Conservation (phyloP, 2,329 filamentous ascomycete species). For the Trichophyton verrucosum region DNA sequence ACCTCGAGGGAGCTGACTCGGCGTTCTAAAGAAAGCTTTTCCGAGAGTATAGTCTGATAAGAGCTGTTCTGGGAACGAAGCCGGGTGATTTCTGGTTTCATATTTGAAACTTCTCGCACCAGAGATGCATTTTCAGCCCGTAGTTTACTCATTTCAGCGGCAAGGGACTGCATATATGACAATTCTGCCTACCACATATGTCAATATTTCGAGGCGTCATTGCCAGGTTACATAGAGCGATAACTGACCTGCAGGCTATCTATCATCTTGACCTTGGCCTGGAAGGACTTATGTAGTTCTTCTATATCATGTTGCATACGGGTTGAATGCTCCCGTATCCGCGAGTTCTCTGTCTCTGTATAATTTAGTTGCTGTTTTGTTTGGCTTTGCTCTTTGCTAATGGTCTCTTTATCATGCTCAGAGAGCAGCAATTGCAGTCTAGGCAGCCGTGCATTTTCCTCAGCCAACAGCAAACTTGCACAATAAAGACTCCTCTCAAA, state of each 20-base stretch:
- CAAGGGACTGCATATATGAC: constrained; percentile 52
- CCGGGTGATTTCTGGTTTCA: constrained; percentile 52
- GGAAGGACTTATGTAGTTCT: constrained; percentile 23
- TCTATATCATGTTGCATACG: neutral
- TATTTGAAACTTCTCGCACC: constrained; percentile 44
- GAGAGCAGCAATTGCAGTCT: constrained; percentile 3
- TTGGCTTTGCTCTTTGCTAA: neutral
- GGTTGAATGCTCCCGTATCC: neutral
- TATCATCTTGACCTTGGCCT: constrained; percentile 42
- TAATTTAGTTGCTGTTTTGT: neutral
- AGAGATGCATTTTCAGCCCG: constrained; percentile 53
- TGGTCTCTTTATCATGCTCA: constrained; percentile 7
- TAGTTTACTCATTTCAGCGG: constrained; percentile 57
- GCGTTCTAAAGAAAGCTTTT: constrained; percentile 68
- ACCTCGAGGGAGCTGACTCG: constrained; percentile 66
- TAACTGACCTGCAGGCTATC: constrained; percentile 40
- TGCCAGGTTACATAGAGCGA: constrained; percentile 18
- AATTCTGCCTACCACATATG: constrained; percentile 41
- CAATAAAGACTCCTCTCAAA: constrained; percentile 2
- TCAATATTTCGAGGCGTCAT: constrained; percentile 8
- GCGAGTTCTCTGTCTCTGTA: neutral
- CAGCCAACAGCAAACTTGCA: neutral
- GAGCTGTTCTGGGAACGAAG: constrained; percentile 45
- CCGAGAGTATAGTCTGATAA: constrained; percentile 58
- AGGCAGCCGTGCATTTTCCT: constrained; percentile 5